phyloP scores from a whole-genome alignment of 257 asterid species.

The Apocynum venetum region DNA sequence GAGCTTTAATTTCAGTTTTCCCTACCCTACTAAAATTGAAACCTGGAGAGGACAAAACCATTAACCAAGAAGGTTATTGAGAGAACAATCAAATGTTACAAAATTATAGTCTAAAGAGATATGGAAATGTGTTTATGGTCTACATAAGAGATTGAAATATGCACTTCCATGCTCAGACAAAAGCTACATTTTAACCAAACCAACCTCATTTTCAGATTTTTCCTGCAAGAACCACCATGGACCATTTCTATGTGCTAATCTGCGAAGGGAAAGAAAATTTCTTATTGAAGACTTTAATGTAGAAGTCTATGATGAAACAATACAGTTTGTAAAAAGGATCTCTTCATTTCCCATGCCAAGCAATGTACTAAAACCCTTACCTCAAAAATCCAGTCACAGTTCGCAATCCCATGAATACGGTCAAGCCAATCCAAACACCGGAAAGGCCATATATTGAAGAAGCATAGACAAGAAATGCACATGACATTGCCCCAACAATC shows the following conservation, averaged over 20 bases:
- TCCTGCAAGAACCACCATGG: slow-evolving; percentile 55
- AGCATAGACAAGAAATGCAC: slow-evolving; percentile 28
- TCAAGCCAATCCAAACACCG: slow-evolving; percentile 41
- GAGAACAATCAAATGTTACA: no score
- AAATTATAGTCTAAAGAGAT: no score
- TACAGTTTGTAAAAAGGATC: background rate
- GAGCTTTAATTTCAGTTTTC: background rate
- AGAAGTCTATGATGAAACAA: background rate
- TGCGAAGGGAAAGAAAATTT: slow-evolving; percentile 7
- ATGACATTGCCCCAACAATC: slow-evolving; percentile 32
- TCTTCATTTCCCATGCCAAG: background rate
- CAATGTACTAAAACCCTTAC: slow-evolving; percentile 12
- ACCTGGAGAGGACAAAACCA: background rate
- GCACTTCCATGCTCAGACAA: background rate
- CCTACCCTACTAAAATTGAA: background rate
- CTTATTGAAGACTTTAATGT: background rate
- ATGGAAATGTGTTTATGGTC: background rate
- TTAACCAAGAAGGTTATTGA: no score
- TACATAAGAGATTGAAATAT: no score
- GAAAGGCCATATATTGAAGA: slow-evolving; percentile 31
- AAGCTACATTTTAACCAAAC: background rate
- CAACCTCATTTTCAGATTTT: slow-evolving; percentile 7
- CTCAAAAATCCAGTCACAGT: slow-evolving; percentile 28
- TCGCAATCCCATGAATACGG: slow-evolving; percentile 41
- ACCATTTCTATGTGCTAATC: slow-evolving; percentile 35